Base-by-base conservation (phyloP, 225 moss, liverwort and hornwort genomes). In the Sphagnum tenellum region DNA sequence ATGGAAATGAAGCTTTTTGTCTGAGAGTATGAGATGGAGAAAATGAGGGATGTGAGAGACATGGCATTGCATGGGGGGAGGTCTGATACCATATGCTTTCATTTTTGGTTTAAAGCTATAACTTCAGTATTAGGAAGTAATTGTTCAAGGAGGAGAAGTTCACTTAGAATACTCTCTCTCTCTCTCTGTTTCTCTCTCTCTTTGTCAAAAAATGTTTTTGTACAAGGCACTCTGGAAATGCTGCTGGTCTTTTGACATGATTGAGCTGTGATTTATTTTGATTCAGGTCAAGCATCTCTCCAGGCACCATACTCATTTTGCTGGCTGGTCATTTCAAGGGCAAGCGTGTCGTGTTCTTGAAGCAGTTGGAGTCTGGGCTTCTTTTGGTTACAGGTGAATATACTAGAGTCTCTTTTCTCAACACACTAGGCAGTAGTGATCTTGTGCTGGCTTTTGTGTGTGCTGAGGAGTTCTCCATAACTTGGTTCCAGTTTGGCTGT, bases 301-400 rank as follows among this genome's bases (percentile, higher is more conserved):
- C 84, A 8, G 88, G 91, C 47, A 78, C 84, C n/a, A 75, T 91
- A 14, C 79, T 88, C 76, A 88, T 88, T 63, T 70, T 91, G 64
- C 75, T 90, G 72, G 90, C 88, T 47, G 90, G 90, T 47, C 81
- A 65, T 48, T 90, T 81, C 71, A 90, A 90, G 74, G 90, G 88
- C 56, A 90, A 88, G 77, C 76, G 90, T 51, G 88, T 88, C 3
- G 82, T 89, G n/a, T 89, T 82, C 66, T 69, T 86, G 79, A 89
- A 84, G 78, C 86, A 89, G 72, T 77, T 89, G 44, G 72, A 74
- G 67, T 72, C 74, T 5, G 86, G 89, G 10, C 86, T 89, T 57
- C 86, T 89, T 4, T 68, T 84, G 64, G 62, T 89, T 11, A 76
- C 89, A 12, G 82, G 90, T 90, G 73, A 48, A 75, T 62, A 29